Evolutionary conservation across 768 basidiomycete genomes (phyloP), one percentile per base, ranked within the genome.

Genomic region (Tulasnella sp.): DNA sequence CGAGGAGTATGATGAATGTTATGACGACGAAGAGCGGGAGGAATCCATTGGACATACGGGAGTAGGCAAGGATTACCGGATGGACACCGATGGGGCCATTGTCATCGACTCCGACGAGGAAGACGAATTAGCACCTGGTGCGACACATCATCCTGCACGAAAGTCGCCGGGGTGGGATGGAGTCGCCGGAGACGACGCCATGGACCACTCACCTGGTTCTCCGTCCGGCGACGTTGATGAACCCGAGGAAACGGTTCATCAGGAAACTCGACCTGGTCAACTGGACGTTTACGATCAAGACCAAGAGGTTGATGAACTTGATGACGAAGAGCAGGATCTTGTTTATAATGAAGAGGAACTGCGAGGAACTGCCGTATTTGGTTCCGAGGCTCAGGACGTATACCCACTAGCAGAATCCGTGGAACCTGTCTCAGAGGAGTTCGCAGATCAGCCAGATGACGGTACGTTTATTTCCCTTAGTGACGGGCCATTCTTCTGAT

Each of bases 21-120:
- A n/a, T n/a, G 41, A 43, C 6, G 41, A 43, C 6, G 41, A 43
- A 17, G 41, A 43, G 36, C 11, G 11, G 17, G 8, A 31, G n/a
- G 49, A 50, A 36, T 50, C 51, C 12, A 21, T 53, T 9, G 51
- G 37, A 14, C 51, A 53, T 27, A 53, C 51, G 11, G 35, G 40
- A 15, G 36, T 2, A 25, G 51, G 51, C 15, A 53, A 53, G 37
- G 51, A 53, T 39, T 53, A 53, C 35, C 36, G 27, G 34, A 37
- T 35, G 17, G 35, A 36, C 19, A 37, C 36, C 11, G 51, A 53
- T 19, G 51, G 35, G 15, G 51, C 34, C 21, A 39, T 39, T 8
- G 23, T 53, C 4, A 39, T 53, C 35, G 35, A 36, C 36, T 34
- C 36, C 19, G 36, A 34, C 9, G 51, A 53, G 19, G 51, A 53